Evolutionary conservation across 768 basidiomycete species (phyloP).

Genomic region (Rubroboletus pulcherrimus): DNA sequence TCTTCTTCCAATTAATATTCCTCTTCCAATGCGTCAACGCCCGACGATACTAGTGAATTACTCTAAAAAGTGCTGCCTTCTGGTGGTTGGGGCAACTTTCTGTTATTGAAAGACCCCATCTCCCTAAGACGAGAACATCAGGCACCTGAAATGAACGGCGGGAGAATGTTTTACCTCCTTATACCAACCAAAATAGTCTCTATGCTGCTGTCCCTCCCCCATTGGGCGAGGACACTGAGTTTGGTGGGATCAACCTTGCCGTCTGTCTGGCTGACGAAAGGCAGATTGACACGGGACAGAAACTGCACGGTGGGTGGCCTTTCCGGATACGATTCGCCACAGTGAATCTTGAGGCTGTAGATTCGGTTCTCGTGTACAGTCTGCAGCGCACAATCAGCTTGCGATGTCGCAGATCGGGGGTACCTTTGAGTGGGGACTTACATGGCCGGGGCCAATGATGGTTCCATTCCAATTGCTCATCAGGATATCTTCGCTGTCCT

Average conservation of each 20-base stretch:
- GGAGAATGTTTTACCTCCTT: conserved; percentile 54
- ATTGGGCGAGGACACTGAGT: conserved; percentile 67
- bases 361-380: conserved; percentile 99
- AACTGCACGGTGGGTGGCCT: conserved; percentile 78
- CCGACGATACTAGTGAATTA: not conserved
- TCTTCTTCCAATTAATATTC: conserved; percentile 11
- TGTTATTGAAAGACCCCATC: conserved; percentile 89
- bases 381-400: conserved; percentile 37
- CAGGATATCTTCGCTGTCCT: conserved; percentile 92
- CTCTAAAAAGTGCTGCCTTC: conserved; percentile 73
- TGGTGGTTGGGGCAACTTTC: conserved; percentile 92
- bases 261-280: conserved; percentile 73
- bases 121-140: conserved; percentile 52
- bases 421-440: conserved; percentile 38
- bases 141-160: not conserved
- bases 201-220: conserved; percentile 75
- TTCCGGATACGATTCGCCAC: conserved; percentile 75
- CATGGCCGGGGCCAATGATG: conserved; percentile 97
- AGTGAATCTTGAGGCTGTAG: conserved; percentile 90
- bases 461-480: conserved; percentile 99
- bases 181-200: conserved; percentile 93
- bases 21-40: conserved; percentile 6
- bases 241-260: conserved; percentile 77
- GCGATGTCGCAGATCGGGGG: conserved; percentile 12
- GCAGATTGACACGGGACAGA: conserved; percentile 86